phyloP scores from a whole-genome alignment of 1,284 basidiomycete species.

The Moniliophthora roreri region DNA sequence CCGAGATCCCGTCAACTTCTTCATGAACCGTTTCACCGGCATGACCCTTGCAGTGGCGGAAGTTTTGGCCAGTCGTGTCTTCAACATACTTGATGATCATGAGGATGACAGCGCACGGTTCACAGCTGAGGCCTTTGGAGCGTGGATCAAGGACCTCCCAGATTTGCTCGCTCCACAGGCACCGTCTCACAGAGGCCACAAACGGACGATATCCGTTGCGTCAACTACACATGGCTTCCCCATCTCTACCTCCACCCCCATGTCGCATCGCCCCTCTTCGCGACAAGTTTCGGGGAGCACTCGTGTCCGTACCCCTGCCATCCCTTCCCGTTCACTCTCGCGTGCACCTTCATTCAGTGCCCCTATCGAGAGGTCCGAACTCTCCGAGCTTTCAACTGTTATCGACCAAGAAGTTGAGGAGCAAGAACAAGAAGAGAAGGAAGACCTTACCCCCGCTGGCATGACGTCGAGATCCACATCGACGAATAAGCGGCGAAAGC shows the following conservation, averaged over 20 bases:
- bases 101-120: constrained; percentile 61
- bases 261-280: constrained; percentile 68
- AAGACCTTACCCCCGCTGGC: constrained; percentile 33
- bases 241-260: constrained; percentile 58
- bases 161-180: constrained; percentile 55
- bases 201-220: constrained; percentile 52
- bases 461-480: constrained; percentile 57
- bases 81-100: constrained; percentile 75
- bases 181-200: constrained; percentile 35
- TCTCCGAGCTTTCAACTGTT: constrained; percentile 46
- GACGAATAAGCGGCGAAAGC: constrained; percentile 74
- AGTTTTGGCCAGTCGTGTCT: constrained; percentile 84
- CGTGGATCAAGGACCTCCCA: constrained; percentile 84
- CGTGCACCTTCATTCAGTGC: constrained; percentile 60
- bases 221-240: constrained; percentile 62
- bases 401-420: constrained; percentile 52
- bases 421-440: constrained; percentile 38
- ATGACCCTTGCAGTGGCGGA: constrained; percentile 88
- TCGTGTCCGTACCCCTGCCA: constrained; percentile 44
- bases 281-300: constrained; percentile 50
- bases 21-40: constrained; percentile 89
- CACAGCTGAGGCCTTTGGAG: constrained; percentile 81
- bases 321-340: constrained; percentile 54
- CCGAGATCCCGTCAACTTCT: constrained; percentile 79
- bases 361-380: constrained; percentile 47